Conservation (phyloP, 1,284 basidiomycete species). For the Boletus albobrunnescens region DNA sequence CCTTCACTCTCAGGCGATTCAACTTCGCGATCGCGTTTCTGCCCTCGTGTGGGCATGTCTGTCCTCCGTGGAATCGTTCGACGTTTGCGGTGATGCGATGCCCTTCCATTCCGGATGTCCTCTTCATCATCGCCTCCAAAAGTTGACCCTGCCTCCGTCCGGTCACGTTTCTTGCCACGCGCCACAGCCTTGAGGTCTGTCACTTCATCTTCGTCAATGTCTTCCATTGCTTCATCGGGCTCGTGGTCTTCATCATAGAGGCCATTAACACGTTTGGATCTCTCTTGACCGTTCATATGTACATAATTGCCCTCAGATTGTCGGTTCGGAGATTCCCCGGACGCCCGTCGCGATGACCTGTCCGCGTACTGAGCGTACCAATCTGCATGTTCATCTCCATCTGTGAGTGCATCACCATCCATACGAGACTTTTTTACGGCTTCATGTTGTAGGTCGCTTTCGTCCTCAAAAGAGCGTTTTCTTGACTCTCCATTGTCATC, state of each 20-base stretch:
- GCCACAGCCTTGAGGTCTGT: conserved; percentile 29
- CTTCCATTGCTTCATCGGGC: conserved; percentile 29
- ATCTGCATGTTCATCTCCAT: conserved; percentile 45
- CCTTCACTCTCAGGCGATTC: conserved; percentile 48
- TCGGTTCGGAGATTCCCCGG: conserved; percentile 45
- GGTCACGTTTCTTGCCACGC: conserved; percentile 75
- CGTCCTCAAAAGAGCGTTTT: conserved; percentile 44
- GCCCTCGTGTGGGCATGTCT: conserved; percentile 46
- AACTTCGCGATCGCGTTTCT: conserved; percentile 59
- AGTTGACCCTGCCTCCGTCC: conserved; percentile 65
- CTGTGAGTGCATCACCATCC: conserved; percentile 43
- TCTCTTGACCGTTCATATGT: conserved; percentile 35
- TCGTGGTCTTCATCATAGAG: conserved; percentile 39
- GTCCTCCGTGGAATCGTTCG: conserved; percentile 46
- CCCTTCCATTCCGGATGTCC: conserved; percentile 36
- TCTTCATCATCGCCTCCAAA: conserved; percentile 64
- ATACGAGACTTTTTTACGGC: conserved; percentile 50
- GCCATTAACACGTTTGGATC: conserved; percentile 45
- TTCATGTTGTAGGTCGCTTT: conserved; percentile 40
- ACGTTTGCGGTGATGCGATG: conserved; percentile 42
- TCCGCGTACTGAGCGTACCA: conserved; percentile 36
- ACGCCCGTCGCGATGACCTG: conserved; percentile 36
- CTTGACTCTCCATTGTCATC: conserved; percentile 25
- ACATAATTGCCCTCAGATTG: conserved; percentile 41
- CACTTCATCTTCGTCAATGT: conserved; percentile 42